Evolutionary conservation across 495 filamentous ascomycete genomes (phyloP).

Genomic region (Alectoria sarmentosa): DNA sequence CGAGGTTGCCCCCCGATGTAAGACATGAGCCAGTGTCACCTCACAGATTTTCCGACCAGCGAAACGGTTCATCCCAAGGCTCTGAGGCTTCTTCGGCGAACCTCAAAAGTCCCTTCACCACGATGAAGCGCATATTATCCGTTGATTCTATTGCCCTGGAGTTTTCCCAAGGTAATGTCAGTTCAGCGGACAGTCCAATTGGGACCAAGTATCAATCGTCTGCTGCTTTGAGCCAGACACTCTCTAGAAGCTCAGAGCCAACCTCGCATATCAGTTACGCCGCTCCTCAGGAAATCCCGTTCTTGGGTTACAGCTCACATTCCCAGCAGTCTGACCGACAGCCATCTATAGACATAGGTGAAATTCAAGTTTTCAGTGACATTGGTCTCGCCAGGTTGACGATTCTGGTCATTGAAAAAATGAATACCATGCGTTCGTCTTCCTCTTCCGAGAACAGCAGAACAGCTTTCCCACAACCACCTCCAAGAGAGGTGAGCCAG

Average conservation of each 20-base stretch:
- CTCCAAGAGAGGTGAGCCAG: background rate
- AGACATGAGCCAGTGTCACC: background rate
- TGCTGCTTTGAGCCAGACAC: background rate
- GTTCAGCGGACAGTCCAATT: background rate
- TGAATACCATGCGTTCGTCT: slow-evolving; percentile 4
- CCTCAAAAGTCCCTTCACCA: slow-evolving; percentile 11
- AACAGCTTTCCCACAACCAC: background rate
- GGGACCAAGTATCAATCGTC: background rate
- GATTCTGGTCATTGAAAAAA: slow-evolving; percentile 16
- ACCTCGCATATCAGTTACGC: background rate
- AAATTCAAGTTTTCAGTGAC: slow-evolving; percentile 19
- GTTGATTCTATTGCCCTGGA: slow-evolving; percentile 8
- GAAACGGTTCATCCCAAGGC: slow-evolving; percentile 9
- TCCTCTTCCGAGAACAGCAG: slow-evolving; percentile 1
- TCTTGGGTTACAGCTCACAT: background rate
- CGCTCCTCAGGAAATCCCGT: background rate
- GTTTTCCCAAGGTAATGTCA: background rate
- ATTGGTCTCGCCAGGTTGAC: slow-evolving; percentile 23
- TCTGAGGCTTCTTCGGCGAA: slow-evolving; percentile 16
- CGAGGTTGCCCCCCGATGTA: background rate
- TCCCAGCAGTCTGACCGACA: background rate
- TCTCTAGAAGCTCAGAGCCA: background rate
- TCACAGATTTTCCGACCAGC: background rate
- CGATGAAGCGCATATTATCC: slow-evolving; percentile 12
- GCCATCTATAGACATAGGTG: slow-evolving; percentile 14